These are phyloP conservation scores for Aureobasidium zeae DNA, from an alignment of 2,329 filamentous ascomycete genomes.

Conservation along the genomic window DNA sequence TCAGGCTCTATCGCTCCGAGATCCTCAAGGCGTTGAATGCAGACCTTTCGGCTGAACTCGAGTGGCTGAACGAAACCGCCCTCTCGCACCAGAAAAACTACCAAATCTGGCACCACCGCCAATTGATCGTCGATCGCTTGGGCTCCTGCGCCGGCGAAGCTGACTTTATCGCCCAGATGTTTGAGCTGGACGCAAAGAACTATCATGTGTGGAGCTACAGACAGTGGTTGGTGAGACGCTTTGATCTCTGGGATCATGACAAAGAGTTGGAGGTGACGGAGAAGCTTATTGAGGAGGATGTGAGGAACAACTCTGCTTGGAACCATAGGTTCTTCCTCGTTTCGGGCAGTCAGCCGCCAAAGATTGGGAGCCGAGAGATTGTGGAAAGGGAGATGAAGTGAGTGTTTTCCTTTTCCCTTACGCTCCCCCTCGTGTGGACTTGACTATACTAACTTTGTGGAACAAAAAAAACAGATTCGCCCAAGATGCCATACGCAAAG, in stretches of 20 bases:
- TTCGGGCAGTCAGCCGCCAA: conserved; percentile 49
- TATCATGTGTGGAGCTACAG: conserved; percentile 98
- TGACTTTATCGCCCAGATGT: conserved; percentile 69
- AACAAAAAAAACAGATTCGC: conserved; percentile 45
- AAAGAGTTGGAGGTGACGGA: conserved; percentile 62
- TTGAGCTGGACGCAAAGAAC: conserved; percentile 84
- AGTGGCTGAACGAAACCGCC: conserved; percentile 78
- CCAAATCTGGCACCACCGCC: conserved; percentile 77
- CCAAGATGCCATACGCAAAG: conserved; percentile 61
- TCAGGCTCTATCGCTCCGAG: conserved; percentile 76
- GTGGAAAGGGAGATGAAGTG: conserved; percentile 68
- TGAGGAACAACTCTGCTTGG: conserved; percentile 96
- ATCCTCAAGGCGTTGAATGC: conserved; percentile 60
- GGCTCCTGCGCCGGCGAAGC: conserved; percentile 57
- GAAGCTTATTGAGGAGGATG: conserved; percentile 63
- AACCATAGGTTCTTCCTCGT: conserved; percentile 93
- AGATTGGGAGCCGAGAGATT: conserved; percentile 40
- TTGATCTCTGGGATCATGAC: conserved; percentile 46
- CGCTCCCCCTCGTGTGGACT: too few species aligned
- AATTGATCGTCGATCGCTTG: conserved; percentile 49
- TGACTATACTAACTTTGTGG: not conserved
- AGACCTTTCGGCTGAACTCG: conserved; percentile 61
- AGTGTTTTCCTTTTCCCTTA: conserved; percentile 18
- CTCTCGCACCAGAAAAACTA: conserved; percentile 91
- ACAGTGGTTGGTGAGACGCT: conserved; percentile 62